A percentile compares a stretch with the other conserved stretches of the same genome.
Evolutionary conservation across 331 rosid genomes (phyloP).

Genomic region (Malus hybrid): DNA sequence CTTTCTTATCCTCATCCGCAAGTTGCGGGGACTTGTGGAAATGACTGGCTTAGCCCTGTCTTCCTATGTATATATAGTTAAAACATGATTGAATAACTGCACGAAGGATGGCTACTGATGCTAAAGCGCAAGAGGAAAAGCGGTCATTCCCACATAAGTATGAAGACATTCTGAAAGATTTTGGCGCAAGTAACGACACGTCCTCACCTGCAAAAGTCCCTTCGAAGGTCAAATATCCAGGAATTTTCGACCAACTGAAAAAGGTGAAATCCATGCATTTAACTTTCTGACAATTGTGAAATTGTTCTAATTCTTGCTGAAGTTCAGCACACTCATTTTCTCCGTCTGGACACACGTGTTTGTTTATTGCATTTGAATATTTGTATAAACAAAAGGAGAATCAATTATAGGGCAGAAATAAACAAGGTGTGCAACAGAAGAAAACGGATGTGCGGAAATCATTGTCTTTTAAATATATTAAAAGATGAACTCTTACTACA

Average conservation of each 20-base stretch:
- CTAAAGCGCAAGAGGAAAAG: not conserved
- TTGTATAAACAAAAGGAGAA: too few species aligned
- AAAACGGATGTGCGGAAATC: too few species aligned
- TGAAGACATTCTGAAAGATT: conserved; percentile 24
- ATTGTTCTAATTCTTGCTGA: not conserved
- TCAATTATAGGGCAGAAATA: too few species aligned
- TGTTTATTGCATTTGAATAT: too few species aligned
- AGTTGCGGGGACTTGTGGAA: not conserved
- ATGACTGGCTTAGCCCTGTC: not conserved
- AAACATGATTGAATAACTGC: not conserved
- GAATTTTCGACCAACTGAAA: conserved; percentile 27
- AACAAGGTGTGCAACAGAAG: too few species aligned
- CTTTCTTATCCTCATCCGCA: not conserved
- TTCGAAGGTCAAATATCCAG: conserved; percentile 12
- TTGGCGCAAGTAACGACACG: conserved; percentile 14
- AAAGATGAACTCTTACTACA: not conserved
- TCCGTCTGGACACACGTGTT: too few species aligned
- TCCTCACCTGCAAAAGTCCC: conserved; percentile 15
- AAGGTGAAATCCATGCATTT: conserved; percentile 28
- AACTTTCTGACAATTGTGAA: not conserved
- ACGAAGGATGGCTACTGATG: conserved; percentile 9
- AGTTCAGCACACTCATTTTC: not conserved
- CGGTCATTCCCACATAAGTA: conserved; percentile 13
- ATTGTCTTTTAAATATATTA: too few species aligned
- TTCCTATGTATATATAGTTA: not conserved